phyloP scores from a whole-genome alignment of 106 monocot genomes.

The Vanilla planifolia region DNA sequence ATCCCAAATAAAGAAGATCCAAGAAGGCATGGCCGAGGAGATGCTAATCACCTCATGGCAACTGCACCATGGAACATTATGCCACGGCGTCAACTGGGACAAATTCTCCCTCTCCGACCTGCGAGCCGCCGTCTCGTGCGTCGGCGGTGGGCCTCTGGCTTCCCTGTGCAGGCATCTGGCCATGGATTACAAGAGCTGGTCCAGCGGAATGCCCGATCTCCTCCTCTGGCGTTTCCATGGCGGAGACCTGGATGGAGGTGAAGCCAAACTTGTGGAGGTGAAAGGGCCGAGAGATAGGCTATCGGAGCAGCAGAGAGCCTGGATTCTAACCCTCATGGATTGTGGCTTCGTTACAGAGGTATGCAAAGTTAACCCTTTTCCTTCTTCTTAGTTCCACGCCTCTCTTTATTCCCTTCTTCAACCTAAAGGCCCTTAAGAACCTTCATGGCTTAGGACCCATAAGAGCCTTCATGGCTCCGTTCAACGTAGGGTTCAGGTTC shows the following conservation, averaged over 20 bases:
- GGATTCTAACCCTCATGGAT: slow-evolving; percentile 86
- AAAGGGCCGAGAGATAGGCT: slow-evolving; percentile 85
- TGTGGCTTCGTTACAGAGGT: slow-evolving; percentile 73
- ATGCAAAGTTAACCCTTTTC: slow-evolving; percentile 60
- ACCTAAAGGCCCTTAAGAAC: too few relatives aligned
- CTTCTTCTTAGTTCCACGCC: slow-evolving; percentile 1
- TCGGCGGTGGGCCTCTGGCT: slow-evolving; percentile 49
- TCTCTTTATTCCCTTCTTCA: too few relatives aligned
- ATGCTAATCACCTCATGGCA: slow-evolving; percentile 81
- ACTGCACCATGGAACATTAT: slow-evolving; percentile 51
- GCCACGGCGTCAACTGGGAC: slow-evolving; percentile 84
- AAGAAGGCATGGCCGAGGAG: slow-evolving; percentile 74
- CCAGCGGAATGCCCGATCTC: slow-evolving; percentile 91
- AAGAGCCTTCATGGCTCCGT: too few relatives aligned
- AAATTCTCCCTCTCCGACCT: slow-evolving; percentile 60
- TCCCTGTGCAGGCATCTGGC: slow-evolving; percentile 66
- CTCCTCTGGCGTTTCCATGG: slow-evolving; percentile 80
- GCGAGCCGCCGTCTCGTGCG: slow-evolving; percentile 67
- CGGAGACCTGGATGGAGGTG: slow-evolving; percentile 35
- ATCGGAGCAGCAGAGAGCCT: slow-evolving; percentile 88
- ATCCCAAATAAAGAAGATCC: slow-evolving; percentile 51
- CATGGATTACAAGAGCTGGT: slow-evolving; percentile 77
- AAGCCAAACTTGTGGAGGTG: slow-evolving; percentile 92
- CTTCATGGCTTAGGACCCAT: too few relatives aligned
- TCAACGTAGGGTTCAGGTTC: too few relatives aligned